Evolutionary conservation across 2,329 filamentous ascomycete species (phyloP), one percentile per base, ranked within the genome.

Genomic region (Ophiostoma himal-ulmi): DNA sequence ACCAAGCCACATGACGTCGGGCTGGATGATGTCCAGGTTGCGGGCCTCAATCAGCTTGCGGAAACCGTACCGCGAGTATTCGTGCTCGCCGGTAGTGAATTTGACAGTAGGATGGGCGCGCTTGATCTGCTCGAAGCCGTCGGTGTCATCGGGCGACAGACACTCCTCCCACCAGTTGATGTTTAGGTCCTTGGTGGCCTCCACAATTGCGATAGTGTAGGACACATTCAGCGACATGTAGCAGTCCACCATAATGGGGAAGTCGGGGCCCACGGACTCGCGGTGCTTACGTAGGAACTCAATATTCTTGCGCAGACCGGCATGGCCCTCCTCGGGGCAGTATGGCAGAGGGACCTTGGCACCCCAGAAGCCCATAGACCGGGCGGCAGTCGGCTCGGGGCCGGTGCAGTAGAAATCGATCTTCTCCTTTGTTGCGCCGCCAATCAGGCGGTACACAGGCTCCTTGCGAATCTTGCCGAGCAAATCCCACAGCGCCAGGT

Each of bases 161-260:
- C 93, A 96, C 83, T 97, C 94, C 82, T 97, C 94, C 93, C 93
- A 97, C 94, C 94, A 97, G 83, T 97, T 93, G 78, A 97, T 94
- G 79, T 94, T 86, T 74, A 97, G 86, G 75, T 93, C 89, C 75
- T 92, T 87, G 78, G 90, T 93, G 68, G 89, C 90, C 81, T 94
- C 91, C 72, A 91, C 94, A 34, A 97, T 85, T 80, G 97, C 91
- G 75, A 97, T 96, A 4, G 92, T 96, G 82, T 97, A 97, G 0
- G 91, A 83, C 36, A 97, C 94, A 76, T 94, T 97, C 77, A 97
- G 83, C 75, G 91, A 94, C 94, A 97, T 97, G 82, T 96, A 97
- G 84, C 94, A 97, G 82, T 97, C 94, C 5, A 97, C 94, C 84
- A 96, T 94, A 74, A 97, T 85, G 65, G 94, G 94, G 78, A 95